Conservation (phyloP, 2,329 filamentous ascomycete genomes). For the Chalaropsis thielavioides region DNA sequence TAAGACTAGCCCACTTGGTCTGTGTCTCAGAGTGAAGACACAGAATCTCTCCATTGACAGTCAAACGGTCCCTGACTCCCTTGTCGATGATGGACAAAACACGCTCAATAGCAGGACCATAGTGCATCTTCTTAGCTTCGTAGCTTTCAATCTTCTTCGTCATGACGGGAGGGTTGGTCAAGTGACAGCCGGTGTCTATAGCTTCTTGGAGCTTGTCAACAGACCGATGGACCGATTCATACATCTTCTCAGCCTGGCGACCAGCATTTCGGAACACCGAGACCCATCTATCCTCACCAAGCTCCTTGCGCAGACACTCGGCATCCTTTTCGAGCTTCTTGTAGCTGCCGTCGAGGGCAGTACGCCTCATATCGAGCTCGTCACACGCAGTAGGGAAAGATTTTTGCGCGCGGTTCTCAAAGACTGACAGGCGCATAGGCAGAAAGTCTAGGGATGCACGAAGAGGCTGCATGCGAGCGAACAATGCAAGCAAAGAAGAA, state of each 20-base stretch:
- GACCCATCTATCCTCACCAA: constrained; percentile 93
- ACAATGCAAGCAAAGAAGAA: constrained; percentile 73
- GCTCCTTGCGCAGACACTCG: constrained; percentile 72
- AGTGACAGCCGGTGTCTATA: constrained; percentile 58
- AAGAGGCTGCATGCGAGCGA: constrained; percentile 88
- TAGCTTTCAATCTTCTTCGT: constrained; percentile 82
- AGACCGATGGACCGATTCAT: constrained; percentile 82
- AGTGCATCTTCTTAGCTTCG: constrained; percentile 88
- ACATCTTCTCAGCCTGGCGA: constrained; percentile 88
- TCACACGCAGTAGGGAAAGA: constrained; percentile 84
- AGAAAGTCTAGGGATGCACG: constrained; percentile 88
- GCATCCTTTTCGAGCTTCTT: constrained; percentile 80
- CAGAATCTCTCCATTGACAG: constrained; percentile 89
- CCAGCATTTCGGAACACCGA: constrained; percentile 89
- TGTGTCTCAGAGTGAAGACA: constrained; percentile 75
- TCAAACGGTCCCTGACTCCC: constrained; percentile 87
- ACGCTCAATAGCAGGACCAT: constrained; percentile 81
- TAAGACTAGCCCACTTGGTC: constrained; percentile 63
- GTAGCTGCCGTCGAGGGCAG: constrained; percentile 68
- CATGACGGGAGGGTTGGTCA: constrained; percentile 55
- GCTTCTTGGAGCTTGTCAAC: constrained; percentile 68
- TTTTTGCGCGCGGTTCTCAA: constrained; percentile 59
- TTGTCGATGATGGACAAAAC: constrained; percentile 88
- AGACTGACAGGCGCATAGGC: constrained; percentile 83
- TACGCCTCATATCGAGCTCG: constrained; percentile 64